phyloP scores from a whole-genome alignment of 2,329 filamentous ascomycete genomes.

The Paracamarosporium sp. region DNA sequence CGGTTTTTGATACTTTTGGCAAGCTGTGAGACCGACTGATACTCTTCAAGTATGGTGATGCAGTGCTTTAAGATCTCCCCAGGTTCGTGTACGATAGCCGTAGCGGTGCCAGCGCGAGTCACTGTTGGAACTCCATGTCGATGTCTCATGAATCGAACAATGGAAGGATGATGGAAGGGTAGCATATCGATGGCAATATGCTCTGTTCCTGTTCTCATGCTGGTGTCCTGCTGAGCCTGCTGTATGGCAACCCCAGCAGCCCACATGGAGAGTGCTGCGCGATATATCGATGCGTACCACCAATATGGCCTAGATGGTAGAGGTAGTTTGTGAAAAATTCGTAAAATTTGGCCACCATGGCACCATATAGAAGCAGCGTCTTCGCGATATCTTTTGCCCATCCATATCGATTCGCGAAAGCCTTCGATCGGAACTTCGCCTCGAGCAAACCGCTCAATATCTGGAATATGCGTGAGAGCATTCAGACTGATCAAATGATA shows the following conservation, averaged over 20 bases:
- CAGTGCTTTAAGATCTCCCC: constrained; percentile 42
- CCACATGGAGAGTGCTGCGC: constrained; percentile 47
- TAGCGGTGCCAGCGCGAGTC: constrained; percentile 32
- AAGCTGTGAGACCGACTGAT: constrained; percentile 23
- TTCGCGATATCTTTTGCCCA: constrained; percentile 1
- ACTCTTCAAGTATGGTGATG: constrained; percentile 38
- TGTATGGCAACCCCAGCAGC: constrained; percentile 1
- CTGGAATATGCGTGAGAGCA: constrained; percentile 68
- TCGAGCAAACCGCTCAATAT: constrained; percentile 68
- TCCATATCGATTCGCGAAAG: constrained; percentile 17
- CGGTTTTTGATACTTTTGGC: neutral
- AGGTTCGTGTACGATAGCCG: constrained; percentile 34
- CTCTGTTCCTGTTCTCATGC: neutral
- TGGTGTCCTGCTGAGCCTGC: neutral
- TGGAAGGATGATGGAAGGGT: constrained; percentile 43
- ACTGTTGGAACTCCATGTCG: constrained; percentile 46
- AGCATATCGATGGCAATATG: constrained; percentile 43
- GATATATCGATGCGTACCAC: constrained; percentile 72
- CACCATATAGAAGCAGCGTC: constrained; percentile 57
- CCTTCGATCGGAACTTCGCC: constrained; percentile 52
- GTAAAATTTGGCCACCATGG: constrained; percentile 69
- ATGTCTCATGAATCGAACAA: constrained; percentile 44
- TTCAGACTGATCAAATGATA: constrained; percentile 73
- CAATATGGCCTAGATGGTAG: constrained; percentile 65
- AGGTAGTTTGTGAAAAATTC: constrained; percentile 64